Evolutionary conservation across 352 stramenopile genomes (phyloP).

Genomic region (Phytophthora hibernalis): DNA sequence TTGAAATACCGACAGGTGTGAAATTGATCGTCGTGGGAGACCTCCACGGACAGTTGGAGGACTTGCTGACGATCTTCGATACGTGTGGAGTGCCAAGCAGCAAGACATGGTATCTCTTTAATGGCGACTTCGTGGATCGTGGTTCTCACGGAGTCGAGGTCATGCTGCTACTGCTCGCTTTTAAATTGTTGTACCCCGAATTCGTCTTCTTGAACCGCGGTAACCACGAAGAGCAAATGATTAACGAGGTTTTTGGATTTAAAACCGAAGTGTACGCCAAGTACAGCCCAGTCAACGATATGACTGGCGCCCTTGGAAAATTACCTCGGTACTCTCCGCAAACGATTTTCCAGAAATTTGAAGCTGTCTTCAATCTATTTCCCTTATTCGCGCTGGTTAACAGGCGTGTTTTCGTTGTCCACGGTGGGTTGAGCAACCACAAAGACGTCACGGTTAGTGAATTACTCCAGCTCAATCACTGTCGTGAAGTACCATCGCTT

Average conservation of each 20-base stretch:
- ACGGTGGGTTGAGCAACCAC: slow-evolving; percentile 90
- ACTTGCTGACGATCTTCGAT: slow-evolving; percentile 92
- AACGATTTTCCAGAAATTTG: slow-evolving; percentile 75
- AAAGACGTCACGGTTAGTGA: slow-evolving; percentile 87
- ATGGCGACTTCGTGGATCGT: slow-evolving; percentile 95
- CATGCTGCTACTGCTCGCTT: slow-evolving; percentile 81
- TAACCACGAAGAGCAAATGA: slow-evolving; percentile 94
- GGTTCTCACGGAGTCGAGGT: slow-evolving; percentile 91
- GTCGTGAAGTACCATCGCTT: slow-evolving; percentile 78
- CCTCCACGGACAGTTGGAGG: slow-evolving; percentile 92
- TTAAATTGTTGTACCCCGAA: slow-evolving; percentile 87
- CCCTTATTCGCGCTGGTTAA: slow-evolving; percentile 91
- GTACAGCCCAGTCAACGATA: slow-evolving; percentile 69
- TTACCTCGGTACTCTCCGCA: slow-evolving; percentile 62
- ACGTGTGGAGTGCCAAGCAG: slow-evolving; percentile 83
- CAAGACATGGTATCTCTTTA: slow-evolving; percentile 95
- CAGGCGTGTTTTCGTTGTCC: slow-evolving; percentile 88
- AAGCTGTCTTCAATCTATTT: slow-evolving; percentile 81
- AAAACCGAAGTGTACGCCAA: slow-evolving; percentile 77
- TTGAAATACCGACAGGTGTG: too few species aligned
- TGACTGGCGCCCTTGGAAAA: slow-evolving; percentile 49
- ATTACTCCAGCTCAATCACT: slow-evolving; percentile 76
- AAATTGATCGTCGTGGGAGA: slow-evolving; percentile 36
- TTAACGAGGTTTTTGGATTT: slow-evolving; percentile 91
- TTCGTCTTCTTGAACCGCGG: slow-evolving; percentile 93